A percentile compares a stretch with the other conserved stretches of the same genome.
Evolutionary conservation across 768 basidiomycete species (phyloP).

Genomic region (Phaeotremella skinneri): DNA sequence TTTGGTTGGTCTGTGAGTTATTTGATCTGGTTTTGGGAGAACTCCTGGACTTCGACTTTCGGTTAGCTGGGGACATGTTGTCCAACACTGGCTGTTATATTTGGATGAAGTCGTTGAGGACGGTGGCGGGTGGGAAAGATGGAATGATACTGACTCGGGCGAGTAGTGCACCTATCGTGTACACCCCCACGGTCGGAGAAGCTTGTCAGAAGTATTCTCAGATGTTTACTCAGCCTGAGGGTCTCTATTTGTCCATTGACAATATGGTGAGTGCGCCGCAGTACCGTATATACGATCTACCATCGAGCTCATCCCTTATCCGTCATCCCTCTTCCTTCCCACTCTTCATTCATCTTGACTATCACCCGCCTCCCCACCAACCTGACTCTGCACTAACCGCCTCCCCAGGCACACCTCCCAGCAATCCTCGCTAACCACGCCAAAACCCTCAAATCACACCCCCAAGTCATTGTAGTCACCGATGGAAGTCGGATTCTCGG

Average conservation of each 20-base stretch:
- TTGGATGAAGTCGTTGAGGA: too few relatives aligned
- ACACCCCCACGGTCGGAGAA: slow-evolving; percentile 89
- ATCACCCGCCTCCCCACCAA: background rate
- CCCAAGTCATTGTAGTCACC: slow-evolving; percentile 88
- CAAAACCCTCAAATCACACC: slow-evolving; percentile 22
- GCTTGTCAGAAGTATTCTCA: slow-evolving; percentile 81
- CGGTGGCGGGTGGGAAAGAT: background rate
- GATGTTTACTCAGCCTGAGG: slow-evolving; percentile 60
- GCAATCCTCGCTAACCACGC: slow-evolving; percentile 37
- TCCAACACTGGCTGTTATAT: too few relatives aligned
- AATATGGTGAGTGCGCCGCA: slow-evolving; percentile 71
- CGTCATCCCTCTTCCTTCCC: background rate
- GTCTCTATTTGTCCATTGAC: slow-evolving; percentile 64
- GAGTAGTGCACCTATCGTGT: slow-evolving; percentile 72
- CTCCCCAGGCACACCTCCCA: slow-evolving; percentile 32
- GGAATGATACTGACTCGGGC: slow-evolving; percentile 1
- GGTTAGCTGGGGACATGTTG: too few relatives aligned
- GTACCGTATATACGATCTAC: background rate
- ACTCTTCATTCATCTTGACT: background rate
- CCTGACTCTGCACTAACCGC: slow-evolving; percentile 1
- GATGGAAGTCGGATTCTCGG: slow-evolving; percentile 92
- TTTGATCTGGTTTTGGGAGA: background rate
- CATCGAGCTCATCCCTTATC: background rate
- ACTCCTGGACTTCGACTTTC: too few relatives aligned
- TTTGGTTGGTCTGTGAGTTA: slow-evolving; percentile 59